Evolutionary conservation across 2,329 filamentous ascomycete species (phyloP).

Genomic region (Coleophoma eucalyptorum): DNA sequence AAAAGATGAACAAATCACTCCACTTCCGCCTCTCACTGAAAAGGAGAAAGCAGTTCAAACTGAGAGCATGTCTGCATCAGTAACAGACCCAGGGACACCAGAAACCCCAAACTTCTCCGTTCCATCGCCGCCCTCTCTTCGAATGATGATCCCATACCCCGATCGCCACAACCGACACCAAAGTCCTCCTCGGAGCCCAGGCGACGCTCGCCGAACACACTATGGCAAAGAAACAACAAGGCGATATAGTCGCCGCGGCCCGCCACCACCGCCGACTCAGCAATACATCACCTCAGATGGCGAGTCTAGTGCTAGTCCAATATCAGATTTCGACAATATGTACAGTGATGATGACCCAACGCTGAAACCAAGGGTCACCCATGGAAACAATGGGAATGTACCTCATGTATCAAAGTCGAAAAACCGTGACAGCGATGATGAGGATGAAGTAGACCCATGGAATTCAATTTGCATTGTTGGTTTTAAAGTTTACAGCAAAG

Average conservation of each 20-base stretch:
- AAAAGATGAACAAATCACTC: conserved; percentile 8
- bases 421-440: conserved; percentile 21
- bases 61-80: conserved; percentile 9
- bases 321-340: conserved; percentile 55
- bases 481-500: conserved; percentile 37
- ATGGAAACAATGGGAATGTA: conserved; percentile 17
- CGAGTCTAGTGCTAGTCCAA: conserved; percentile 56
- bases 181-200: neutral
- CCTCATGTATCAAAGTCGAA: conserved; percentile 15
- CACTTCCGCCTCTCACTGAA: conserved; percentile 5
- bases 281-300: conserved; percentile 36
- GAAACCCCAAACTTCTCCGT: conserved; percentile 17
- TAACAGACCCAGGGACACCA: conserved; percentile 11
- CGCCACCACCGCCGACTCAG: neutral
- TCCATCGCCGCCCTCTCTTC: conserved; percentile 4
- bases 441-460: conserved; percentile 35
- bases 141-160: neutral
- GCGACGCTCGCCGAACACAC: conserved; percentile 1
- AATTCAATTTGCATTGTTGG: conserved; percentile 38
- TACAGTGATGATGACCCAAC: conserved; percentile 56
- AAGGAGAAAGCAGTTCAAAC: conserved; percentile 20
- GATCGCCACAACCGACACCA: neutral
- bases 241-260: conserved; percentile 6
- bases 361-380: conserved; percentile 40
- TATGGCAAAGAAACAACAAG: conserved; percentile 1